Evolutionary conservation across 306 rosid genomes (phyloP).

Genomic region (Senna tora): DNA sequence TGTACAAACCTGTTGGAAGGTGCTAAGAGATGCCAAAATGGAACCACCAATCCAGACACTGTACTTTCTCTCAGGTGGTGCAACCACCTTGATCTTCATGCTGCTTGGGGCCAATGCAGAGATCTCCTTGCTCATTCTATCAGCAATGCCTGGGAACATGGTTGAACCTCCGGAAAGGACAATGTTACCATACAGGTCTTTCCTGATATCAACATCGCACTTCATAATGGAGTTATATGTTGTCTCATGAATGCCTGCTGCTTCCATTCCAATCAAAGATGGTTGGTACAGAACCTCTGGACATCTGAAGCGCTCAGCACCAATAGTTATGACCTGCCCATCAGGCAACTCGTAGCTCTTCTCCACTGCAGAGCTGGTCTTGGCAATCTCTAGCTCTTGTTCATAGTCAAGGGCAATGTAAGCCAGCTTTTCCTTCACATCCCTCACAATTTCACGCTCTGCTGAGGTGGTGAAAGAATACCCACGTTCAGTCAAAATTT

Average conservation of each 20-base stretch:
- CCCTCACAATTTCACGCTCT: slow-evolving; percentile 66
- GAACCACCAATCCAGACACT: slow-evolving; percentile 71
- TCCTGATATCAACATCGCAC: slow-evolving; percentile 60
- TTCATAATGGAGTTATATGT: slow-evolving; percentile 66
- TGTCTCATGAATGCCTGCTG: slow-evolving; percentile 60
- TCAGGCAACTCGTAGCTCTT: slow-evolving; percentile 64
- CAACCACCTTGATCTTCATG: slow-evolving; percentile 63
- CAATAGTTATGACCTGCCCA: slow-evolving; percentile 59
- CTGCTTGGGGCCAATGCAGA: slow-evolving; percentile 61
- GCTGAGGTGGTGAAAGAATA: slow-evolving; percentile 59
- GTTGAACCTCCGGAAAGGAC: slow-evolving; percentile 63
- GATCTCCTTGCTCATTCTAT: slow-evolving; percentile 64
- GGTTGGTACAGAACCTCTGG: slow-evolving; percentile 67
- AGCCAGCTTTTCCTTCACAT: slow-evolving; percentile 58
- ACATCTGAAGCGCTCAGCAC: slow-evolving; percentile 65
- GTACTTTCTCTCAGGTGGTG: slow-evolving; percentile 63
- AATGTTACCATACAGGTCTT: slow-evolving; percentile 60
- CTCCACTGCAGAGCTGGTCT: slow-evolving; percentile 60
- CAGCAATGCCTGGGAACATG: slow-evolving; percentile 62
- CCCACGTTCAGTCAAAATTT: slow-evolving; percentile 55
- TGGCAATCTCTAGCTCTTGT: slow-evolving; percentile 62
- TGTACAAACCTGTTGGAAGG: slow-evolving; percentile 53
- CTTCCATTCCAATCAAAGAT: slow-evolving; percentile 61
- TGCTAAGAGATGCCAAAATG: slow-evolving; percentile 57
- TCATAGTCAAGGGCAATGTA: slow-evolving; percentile 63